Evolutionary conservation across 345 rosid genomes (phyloP).

Genomic region (Corymbia maculata): DNA sequence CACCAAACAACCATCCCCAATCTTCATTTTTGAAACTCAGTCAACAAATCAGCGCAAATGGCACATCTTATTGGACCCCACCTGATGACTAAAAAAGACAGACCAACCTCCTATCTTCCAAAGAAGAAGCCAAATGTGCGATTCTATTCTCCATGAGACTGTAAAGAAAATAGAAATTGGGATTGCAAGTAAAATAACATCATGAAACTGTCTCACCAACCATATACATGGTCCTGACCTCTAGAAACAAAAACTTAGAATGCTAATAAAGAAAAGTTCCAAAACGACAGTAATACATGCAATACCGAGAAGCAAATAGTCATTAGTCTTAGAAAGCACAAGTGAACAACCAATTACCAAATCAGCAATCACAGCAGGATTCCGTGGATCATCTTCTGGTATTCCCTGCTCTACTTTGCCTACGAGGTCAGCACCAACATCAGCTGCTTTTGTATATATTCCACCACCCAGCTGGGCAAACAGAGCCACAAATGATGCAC

Average conservation of each 20-base stretch:
- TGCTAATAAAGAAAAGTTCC: neutral
- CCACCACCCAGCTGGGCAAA: slow-evolving; percentile 99
- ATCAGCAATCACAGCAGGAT: slow-evolving; percentile 99
- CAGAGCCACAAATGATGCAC: slow-evolving; percentile 98
- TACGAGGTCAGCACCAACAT: slow-evolving; percentile 99
- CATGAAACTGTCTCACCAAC: neutral
- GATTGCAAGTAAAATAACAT: neutral
- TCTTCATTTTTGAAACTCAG: neutral
- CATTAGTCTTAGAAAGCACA: neutral
- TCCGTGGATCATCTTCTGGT: slow-evolving; percentile 99
- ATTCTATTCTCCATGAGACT: neutral
- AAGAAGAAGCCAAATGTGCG: neutral
- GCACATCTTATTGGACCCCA: neutral
- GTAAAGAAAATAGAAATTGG: neutral
- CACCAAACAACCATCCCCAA: neutral
- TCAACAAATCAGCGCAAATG: neutral
- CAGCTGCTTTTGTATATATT: slow-evolving; percentile 98
- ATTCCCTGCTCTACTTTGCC: slow-evolving; percentile 99
- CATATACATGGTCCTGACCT: neutral
- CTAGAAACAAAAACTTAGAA: neutral
- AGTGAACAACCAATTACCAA: slow-evolving; percentile 42
- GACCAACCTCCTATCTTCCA: neutral
- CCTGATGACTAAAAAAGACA: neutral
- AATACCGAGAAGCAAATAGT: neutral
- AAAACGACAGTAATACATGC: neutral